Percentiles rank a stretch among this genome's conserved stretches.
Evolutionary conservation across 179 eudicot species (phyloP).

Genomic region (Silene coronaria): DNA sequence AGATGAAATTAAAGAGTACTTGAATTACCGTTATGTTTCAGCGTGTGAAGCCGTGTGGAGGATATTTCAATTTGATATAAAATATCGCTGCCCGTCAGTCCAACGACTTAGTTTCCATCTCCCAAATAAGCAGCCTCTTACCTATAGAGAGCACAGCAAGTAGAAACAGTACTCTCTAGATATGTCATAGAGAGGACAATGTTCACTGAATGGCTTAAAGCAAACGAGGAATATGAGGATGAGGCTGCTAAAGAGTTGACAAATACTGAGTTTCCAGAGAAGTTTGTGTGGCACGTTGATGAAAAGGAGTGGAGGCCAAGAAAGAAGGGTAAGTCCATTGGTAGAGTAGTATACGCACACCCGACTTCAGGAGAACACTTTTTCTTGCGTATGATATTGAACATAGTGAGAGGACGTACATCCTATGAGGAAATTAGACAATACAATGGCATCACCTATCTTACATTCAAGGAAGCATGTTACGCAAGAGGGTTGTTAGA

Average conservation of each 20-base stretch:
- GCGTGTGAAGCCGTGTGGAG: conserved; percentile 21
- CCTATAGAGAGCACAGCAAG: background rate
- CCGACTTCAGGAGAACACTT: background rate
- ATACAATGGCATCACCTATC: too few species aligned
- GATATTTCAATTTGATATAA: conserved; percentile 22
- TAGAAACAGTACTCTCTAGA: background rate
- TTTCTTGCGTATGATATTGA: too few species aligned
- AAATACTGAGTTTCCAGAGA: background rate
- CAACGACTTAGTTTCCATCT: too few species aligned
- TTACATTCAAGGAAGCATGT: background rate
- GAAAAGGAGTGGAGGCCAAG: background rate
- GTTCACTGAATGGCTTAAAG: conserved; percentile 15
- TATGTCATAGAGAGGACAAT: background rate
- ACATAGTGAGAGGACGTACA: too few species aligned
- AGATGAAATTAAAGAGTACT: background rate
- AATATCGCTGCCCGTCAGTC: background rate
- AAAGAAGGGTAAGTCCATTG: background rate
- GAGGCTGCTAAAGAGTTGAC: background rate
- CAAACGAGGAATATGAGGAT: background rate
- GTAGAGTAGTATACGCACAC: background rate
- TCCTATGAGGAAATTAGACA: too few species aligned
- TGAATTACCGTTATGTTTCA: conserved; percentile 11
- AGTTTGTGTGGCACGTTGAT: background rate
- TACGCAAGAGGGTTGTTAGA: background rate
- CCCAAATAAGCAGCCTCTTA: too few species aligned